A percentile compares a stretch with the other conserved stretches of the same genome.
Evolutionary conservation across 2,329 filamentous ascomycete species (phyloP).

Genomic region (Penicillium sp.): DNA sequence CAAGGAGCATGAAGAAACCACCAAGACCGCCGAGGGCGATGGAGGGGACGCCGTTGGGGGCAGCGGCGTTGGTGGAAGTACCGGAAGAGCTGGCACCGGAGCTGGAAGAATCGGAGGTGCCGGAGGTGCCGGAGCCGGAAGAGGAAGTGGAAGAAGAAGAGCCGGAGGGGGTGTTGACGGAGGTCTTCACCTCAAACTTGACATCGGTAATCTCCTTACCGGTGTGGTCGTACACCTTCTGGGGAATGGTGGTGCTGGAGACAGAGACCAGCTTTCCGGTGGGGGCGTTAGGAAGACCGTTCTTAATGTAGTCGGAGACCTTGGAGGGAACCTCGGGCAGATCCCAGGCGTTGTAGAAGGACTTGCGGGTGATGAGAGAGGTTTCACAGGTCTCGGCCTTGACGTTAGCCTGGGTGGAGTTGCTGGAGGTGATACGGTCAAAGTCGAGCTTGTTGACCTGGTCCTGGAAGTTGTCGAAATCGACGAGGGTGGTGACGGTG

Average conservation of each 20-base stretch:
- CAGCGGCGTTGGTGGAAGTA: constrained; percentile 19
- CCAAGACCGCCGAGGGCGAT: constrained; percentile 26
- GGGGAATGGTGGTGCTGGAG: constrained; percentile 56
- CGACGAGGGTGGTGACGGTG: constrained; percentile 60
- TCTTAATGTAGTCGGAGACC: constrained; percentile 71
- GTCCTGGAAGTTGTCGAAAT: constrained; percentile 72
- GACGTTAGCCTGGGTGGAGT: constrained; percentile 57
- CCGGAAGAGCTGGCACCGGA: constrained; percentile 4
- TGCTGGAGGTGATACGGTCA: constrained; percentile 63
- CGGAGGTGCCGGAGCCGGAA: constrained; percentile 5
- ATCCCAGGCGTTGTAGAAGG: constrained; percentile 78
- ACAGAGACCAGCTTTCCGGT: constrained; percentile 66
- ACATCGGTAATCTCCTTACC: constrained; percentile 65
- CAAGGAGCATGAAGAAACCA: constrained; percentile 31
- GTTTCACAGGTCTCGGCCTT: constrained; percentile 65
- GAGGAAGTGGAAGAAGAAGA: constrained; percentile 6
- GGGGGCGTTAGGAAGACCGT: constrained; percentile 69
- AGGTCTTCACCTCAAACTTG: constrained; percentile 56
- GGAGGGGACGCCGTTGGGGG: constrained; percentile 24
- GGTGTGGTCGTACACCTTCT: constrained; percentile 59
- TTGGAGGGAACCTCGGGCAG: constrained; percentile 70
- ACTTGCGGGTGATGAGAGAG: constrained; percentile 64
- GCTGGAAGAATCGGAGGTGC: constrained; percentile 8
- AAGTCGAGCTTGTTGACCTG: constrained; percentile 78
- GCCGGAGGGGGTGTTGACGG: constrained; percentile 55